Percentiles rank a stretch among this genome's conserved stretches.
Conservation (phyloP, 2,329 filamentous ascomycete species). For the Macrophomina phaseolina region DNA sequence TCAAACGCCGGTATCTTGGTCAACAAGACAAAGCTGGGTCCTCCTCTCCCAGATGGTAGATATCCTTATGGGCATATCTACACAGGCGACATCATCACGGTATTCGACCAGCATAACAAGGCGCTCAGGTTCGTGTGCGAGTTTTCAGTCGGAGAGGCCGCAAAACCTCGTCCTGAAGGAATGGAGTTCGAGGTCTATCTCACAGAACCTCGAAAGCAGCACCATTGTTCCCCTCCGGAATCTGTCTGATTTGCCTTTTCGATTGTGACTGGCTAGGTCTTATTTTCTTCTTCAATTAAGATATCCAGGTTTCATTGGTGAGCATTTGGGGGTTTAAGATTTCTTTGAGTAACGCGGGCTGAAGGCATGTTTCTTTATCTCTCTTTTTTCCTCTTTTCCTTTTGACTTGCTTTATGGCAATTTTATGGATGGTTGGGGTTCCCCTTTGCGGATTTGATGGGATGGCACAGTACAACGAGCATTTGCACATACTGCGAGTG, state of each 20-base stretch:
- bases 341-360: background rate
- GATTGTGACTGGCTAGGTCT: background rate
- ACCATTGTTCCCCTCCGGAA: too few species aligned
- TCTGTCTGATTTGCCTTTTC: background rate
- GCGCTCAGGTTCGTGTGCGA: slow-evolving; percentile 51
- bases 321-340: slow-evolving; percentile 1
- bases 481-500: background rate
- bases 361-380: background rate
- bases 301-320: slow-evolving; percentile 14
- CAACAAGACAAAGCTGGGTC: slow-evolving; percentile 72
- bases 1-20: slow-evolving; percentile 76
- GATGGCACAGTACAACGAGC: background rate
- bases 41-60: slow-evolving; percentile 57
- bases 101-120: slow-evolving; percentile 63
- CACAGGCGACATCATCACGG: slow-evolving; percentile 76
- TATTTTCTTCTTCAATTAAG: background rate
- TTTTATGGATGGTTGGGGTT: background rate
- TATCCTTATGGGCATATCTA: slow-evolving; percentile 70
- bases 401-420: background rate
- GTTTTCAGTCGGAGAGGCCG: slow-evolving; percentile 49
- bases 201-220: background rate
- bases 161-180: slow-evolving; percentile 24
- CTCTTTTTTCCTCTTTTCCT: background rate
- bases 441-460: background rate
- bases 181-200: background rate